Base-by-base conservation (phyloP, 495 filamentous ascomycete species). In the Aspergillus steynii region DNA sequence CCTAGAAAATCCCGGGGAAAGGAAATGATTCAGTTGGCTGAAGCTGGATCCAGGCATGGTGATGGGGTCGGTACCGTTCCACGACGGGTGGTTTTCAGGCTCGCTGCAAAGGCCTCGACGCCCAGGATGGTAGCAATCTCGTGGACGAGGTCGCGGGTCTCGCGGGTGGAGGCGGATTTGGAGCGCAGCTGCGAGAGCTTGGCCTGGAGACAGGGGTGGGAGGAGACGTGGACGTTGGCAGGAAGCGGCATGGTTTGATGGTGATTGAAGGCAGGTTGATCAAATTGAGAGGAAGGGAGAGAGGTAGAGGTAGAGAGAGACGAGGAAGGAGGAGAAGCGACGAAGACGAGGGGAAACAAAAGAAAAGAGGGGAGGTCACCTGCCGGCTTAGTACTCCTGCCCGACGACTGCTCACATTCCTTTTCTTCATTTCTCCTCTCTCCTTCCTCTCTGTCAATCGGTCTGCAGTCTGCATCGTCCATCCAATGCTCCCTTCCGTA, bases 101-200 rank as follows among this genome's bases (percentile, higher is more conserved):
- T 82, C 6, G 80, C 67, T n/a, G 84, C 86, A 48, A 96, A 80
- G 9, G 93, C 93, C 73, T 96, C 93, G 55, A 87, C 89, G 26
- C 84, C 92, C 4, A 98, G 74, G 50, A 98, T 90, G 37, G 91
- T 78, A 4, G 90, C 75, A 62, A 98, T 95, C 58, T 97, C 93
- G 70, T 96, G 85, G 55, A 97, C 84, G 42, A 97, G 79, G 12
- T 81, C 71, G 74, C 93, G 92, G 67, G 91, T 93, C 58, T 97
- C 91, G 51, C 85, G 78, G 1, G 92, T 81, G 49, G 82, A 83
- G 51, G 92, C 87, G 47, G 73, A 77, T 29, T 82, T 74, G 26
- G 90, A 95, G 51, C 94, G 88, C 14, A 98, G 87, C 74, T 92
- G 90, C 45, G 89, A 92, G 66, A 98, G 87, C 80, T 98, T 98